Percentiles rank a stretch among this genome's conserved stretches.
Evolutionary conservation across 169 alveolate species (phyloP).

Genomic region (Hepatocystis sp.): DNA sequence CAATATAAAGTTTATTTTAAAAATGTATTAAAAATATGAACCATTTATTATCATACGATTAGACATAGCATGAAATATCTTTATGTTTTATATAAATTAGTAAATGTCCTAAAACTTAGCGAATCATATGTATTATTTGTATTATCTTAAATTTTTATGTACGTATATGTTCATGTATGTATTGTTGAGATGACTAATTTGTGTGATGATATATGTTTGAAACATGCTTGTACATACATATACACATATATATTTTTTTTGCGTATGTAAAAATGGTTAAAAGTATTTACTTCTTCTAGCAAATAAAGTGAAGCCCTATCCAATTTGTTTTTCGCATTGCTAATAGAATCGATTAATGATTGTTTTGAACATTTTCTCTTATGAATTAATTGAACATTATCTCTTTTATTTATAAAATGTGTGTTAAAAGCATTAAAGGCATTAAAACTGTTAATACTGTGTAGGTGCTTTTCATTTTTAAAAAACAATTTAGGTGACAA

Average conservation of each 20-base stretch:
- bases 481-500: constrained; percentile 25
- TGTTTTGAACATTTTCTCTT: constrained; percentile 46
- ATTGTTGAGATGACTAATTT: too few species aligned
- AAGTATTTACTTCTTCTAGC: constrained; percentile 38
- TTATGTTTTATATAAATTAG: background rate
- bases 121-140: too few species aligned
- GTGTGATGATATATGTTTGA: too few species aligned
- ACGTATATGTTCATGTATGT: too few species aligned
- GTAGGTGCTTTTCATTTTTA: constrained; percentile 14
- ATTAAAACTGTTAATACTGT: background rate
- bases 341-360: constrained; percentile 32
- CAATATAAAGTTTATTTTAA: too few species aligned
- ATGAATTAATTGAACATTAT: constrained; percentile 1
- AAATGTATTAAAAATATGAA: too few species aligned
- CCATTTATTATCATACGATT: background rate
- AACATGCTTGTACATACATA: constrained; percentile 1
- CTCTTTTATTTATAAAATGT: constrained; percentile 3
- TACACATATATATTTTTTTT: background rate
- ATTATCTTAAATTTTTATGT: too few species aligned
- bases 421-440: constrained; percentile 9
- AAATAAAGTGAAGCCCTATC: constrained; percentile 71
- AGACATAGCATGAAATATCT: constrained; percentile 1
- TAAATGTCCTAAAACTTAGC: too few species aligned
- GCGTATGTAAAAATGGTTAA: background rate
- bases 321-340: constrained; percentile 55